Evolutionary conservation across 2,329 filamentous ascomycete species (phyloP).

Genomic region (Fusarium liriodendri): DNA sequence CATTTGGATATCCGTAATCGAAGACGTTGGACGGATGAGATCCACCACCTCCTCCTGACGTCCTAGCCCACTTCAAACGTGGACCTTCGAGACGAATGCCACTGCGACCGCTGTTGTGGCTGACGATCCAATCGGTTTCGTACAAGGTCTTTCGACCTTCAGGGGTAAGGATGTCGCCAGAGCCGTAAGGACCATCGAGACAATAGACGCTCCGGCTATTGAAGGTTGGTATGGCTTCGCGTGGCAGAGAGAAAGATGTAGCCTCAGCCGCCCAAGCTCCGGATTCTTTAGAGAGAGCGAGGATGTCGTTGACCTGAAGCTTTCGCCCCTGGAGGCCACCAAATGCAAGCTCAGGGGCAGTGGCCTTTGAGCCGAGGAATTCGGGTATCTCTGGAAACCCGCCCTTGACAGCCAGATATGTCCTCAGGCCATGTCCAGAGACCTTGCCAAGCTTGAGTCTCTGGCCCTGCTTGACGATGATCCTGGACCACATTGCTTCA

Average conservation of each 20-base stretch:
- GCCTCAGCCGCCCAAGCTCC: background rate
- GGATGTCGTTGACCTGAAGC: slow-evolving; percentile 54
- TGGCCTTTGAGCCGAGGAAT: slow-evolving; percentile 70
- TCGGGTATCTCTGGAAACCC: slow-evolving; percentile 56
- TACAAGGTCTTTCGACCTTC: background rate
- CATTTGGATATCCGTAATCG: slow-evolving; percentile 27
- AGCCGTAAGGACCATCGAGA: background rate
- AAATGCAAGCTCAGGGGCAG: slow-evolving; percentile 66
- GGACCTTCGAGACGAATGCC: slow-evolving; percentile 71
- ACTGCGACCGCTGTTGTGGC: slow-evolving; percentile 51
- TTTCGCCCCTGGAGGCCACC: slow-evolving; percentile 70
- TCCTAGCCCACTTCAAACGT: slow-evolving; percentile 67
- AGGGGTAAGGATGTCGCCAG: background rate
- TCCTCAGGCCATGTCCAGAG: slow-evolving; percentile 30
- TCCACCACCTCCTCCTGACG: slow-evolving; percentile 71
- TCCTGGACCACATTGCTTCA: background rate
- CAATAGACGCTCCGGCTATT: background rate
- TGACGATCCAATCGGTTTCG: background rate
- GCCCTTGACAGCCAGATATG: slow-evolving; percentile 55
- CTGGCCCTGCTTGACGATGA: background rate
- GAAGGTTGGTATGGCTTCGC: background rate
- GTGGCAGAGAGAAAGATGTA: background rate
- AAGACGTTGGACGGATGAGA: slow-evolving; percentile 66
- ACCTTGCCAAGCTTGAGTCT: background rate
- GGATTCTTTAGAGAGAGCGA: background rate